Conservation (phyloP, 257 asterid species). For the Mentha longifolia region DNA sequence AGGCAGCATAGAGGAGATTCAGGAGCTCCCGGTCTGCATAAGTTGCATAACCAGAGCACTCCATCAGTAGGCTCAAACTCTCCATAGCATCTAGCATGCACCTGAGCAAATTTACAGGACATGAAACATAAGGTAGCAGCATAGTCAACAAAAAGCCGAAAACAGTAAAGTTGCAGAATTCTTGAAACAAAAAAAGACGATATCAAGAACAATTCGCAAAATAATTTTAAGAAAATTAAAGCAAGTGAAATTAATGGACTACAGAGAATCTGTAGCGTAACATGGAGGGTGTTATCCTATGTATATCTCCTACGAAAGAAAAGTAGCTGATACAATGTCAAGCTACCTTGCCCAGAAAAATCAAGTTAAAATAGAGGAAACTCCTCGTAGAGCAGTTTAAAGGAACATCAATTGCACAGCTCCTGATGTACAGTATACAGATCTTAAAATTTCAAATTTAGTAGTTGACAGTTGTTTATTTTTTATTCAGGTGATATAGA, state of each 20-base stretch:
- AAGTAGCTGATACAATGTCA: slow-evolving; percentile 18
- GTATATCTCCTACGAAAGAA: slow-evolving; percentile 1
- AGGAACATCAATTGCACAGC: slow-evolving; percentile 25
- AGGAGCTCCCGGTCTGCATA: slow-evolving; percentile 98
- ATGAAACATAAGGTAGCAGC: slow-evolving; percentile 14
- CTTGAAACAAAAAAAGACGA: neutral
- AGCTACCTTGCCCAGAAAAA: slow-evolving; percentile 20
- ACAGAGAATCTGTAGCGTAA: slow-evolving; percentile 9
- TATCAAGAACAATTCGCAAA: neutral
- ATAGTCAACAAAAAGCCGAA: neutral
- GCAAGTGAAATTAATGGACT: slow-evolving; percentile 32
- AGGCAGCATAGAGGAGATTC: slow-evolving; percentile 79
- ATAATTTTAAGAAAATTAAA: slow-evolving; percentile 17
- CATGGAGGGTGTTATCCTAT: neutral
- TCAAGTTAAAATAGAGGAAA: slow-evolving; percentile 8
- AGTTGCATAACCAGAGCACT: slow-evolving; percentile 95
- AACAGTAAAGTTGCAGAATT: neutral
- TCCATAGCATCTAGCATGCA: slow-evolving; percentile 98
- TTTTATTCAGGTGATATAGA: slow-evolving; percentile 20
- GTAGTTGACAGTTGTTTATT: slow-evolving; percentile 7
- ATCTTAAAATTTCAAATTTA: slow-evolving; percentile 4
- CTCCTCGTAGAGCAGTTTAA: slow-evolving; percentile 15
- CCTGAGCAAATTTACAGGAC: slow-evolving; percentile 57
- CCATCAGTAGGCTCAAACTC: slow-evolving; percentile 83
- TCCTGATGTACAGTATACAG: slow-evolving; percentile 3